Evolutionary conservation across 306 rosid genomes (phyloP).

Genomic region (Vigna radiata): DNA sequence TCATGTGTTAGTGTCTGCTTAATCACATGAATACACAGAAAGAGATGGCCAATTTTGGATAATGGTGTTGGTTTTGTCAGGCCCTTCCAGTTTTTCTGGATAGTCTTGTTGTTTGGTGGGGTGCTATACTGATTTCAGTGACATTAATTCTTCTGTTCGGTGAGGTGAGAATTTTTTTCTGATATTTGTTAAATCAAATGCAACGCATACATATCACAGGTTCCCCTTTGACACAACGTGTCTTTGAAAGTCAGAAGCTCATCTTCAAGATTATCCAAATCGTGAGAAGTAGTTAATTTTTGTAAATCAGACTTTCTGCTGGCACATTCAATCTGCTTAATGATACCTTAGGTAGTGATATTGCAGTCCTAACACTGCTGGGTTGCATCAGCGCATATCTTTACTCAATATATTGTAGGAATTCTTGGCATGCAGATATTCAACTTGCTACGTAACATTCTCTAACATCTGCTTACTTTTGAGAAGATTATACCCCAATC

Average conservation of each 20-base stretch:
- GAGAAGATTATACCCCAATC: conserved; percentile 92
- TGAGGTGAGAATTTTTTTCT: conserved; percentile 64
- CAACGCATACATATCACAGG: conserved; percentile 1
- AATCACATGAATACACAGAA: not conserved
- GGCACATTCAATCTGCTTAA: not conserved
- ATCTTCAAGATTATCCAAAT: not conserved
- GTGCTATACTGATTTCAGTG: conserved; percentile 83
- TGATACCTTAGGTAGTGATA: not conserved
- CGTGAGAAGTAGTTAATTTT: not conserved
- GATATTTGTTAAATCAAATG: not conserved
- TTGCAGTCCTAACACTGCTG: not conserved
- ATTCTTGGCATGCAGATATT: not conserved
- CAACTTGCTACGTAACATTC: not conserved
- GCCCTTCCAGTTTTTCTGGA: conserved; percentile 94
- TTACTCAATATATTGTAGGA: not conserved
- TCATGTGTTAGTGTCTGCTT: conserved; percentile 2
- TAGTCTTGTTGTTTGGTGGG: conserved; percentile 70
- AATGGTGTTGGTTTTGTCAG: conserved; percentile 53
- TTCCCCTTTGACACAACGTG: not conserved
- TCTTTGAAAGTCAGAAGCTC: not conserved
- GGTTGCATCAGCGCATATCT: not conserved
- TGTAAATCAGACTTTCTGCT: not conserved
- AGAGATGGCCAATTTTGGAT: conserved; percentile 10
- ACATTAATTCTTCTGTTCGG: conserved; percentile 95
- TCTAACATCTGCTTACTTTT: conserved; percentile 44